Base-by-base conservation (phyloP, 208 protist genomes). In the Wallacemonas rigidus region DNA sequence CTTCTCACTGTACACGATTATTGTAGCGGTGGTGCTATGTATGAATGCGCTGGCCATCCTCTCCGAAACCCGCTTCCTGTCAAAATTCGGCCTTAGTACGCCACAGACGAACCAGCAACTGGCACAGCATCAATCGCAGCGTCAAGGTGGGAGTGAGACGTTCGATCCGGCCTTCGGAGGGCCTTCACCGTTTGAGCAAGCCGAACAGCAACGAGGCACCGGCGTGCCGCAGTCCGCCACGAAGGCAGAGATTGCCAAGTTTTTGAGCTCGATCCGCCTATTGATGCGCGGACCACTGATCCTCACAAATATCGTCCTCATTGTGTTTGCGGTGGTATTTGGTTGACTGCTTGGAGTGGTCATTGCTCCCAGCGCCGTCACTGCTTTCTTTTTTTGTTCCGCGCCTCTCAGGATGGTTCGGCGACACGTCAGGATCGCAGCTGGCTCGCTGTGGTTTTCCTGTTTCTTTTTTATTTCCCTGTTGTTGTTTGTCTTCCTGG, bases 41-140 rank as follows among this genome's bases (percentile, higher is more conserved):
- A 70, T 93, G 26, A 96, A 96, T 60, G 87, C 86, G 6, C 80
- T 96, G 6, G 89, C 89, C 54, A 95, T 96, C 53, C 76, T 96
- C 5, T 96, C 92, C 1, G 89, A 96, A 74, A 86, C 79, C n/a
- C 83, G 92, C 0, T 86, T 96, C 12, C 83, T 96, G 12, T 68
- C 80, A 9, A 90, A 88, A 51, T 88, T 92, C 39, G 92, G 92
- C 3, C 75, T 96, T 2, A 83, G 82, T 0, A 83, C 85, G 6
- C 53, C 78, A 9, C 55, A 63, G 4, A 74, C 70, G 40, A 70
- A 72, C 26, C 60, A 79, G 5, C 67, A 71, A 60, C 48, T 74
- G 7, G 45, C 47, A 56, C 38, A 71, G 39, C 43, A 63, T 38
- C 50, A 12, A 4, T 35, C 26, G 57, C 7, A 50, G 51, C 9